Evolutionary conservation across 225 moss, liverwort and hornwort species (phyloP).

Genomic region (Bryoerythrophyllum caledonicum): DNA sequence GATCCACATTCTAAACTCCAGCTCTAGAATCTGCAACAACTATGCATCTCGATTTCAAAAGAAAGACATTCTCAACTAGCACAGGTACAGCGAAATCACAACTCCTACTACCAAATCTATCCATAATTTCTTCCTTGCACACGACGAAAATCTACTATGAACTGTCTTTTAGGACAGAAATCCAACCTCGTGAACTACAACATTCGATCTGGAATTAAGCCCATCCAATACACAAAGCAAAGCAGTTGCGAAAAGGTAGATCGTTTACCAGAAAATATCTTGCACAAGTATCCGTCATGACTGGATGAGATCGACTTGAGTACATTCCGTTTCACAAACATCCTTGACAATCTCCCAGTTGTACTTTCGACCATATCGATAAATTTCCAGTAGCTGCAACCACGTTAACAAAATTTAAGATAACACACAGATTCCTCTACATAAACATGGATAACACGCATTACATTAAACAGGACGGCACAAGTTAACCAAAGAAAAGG

Average conservation of each 20-base stretch:
- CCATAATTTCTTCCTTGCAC: slow-evolving; percentile 1
- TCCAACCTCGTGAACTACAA: slow-evolving; percentile 15
- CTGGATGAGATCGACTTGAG: slow-evolving; percentile 36
- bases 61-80: slow-evolving; percentile 14
- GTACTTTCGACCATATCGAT: slow-evolving; percentile 62
- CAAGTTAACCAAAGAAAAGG: slow-evolving; percentile 4
- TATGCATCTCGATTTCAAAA: slow-evolving; percentile 19
- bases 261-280: slow-evolving; percentile 16
- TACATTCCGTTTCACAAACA: slow-evolving; percentile 35
- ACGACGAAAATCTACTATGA: not conserved
- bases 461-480: slow-evolving; percentile 12
- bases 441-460: not conserved
- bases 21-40: slow-evolving; percentile 5
- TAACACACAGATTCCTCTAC: not conserved
- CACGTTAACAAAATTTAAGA: slow-evolving; percentile 14
- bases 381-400: slow-evolving; percentile 64
- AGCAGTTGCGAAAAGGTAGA: slow-evolving; percentile 7
- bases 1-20: too few relatives aligned
- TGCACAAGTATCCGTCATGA: slow-evolving; percentile 6
- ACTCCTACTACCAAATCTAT: slow-evolving; percentile 13
- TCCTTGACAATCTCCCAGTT: slow-evolving; percentile 67
- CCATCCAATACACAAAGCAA: slow-evolving; percentile 18
- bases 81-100: slow-evolving; percentile 13
- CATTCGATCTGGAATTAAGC: slow-evolving; percentile 10
- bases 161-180: not conserved